These are phyloP conservation scores for Garcia nutans DNA, from an alignment of 345 rosid genomes.

Conservation along the genomic window DNA sequence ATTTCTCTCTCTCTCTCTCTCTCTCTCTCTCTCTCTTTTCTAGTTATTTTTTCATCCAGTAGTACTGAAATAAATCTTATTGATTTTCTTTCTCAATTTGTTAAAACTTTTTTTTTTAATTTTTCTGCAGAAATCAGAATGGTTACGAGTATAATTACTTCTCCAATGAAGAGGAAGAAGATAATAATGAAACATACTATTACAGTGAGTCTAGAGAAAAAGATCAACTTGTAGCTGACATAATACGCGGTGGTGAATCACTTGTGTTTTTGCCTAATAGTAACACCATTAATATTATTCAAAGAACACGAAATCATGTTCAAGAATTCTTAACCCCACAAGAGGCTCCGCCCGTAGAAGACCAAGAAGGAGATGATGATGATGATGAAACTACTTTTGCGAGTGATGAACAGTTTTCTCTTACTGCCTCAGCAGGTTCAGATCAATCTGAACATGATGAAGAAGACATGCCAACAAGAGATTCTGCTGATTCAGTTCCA, in stretches of 20 bases:
- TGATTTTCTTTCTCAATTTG: no score
- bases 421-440: slow-evolving; percentile 44
- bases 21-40: no score
- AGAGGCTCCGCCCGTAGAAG: background rate
- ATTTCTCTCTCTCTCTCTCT: no score
- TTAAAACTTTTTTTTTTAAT: background rate
- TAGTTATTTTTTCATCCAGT: no score
- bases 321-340: slow-evolving; percentile 26
- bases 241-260: slow-evolving; percentile 59
- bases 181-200: slow-evolving; percentile 35
- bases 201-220: slow-evolving; percentile 35
- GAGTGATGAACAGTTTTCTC: slow-evolving; percentile 39
- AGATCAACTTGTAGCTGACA: slow-evolving; percentile 61
- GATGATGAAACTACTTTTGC: slow-evolving; percentile 24
- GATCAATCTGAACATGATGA: slow-evolving; percentile 39
- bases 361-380: background rate
- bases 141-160: slow-evolving; percentile 50
- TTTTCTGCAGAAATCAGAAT: slow-evolving; percentile 46
- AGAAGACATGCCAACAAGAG: slow-evolving; percentile 21
- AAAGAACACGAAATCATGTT: background rate
- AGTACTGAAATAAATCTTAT: no score
- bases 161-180: slow-evolving; percentile 64
- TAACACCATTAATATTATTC: slow-evolving; percentile 1
- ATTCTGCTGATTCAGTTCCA: slow-evolving; percentile 21
- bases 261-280: slow-evolving; percentile 40